Evolutionary conservation across 1,284 basidiomycete species (phyloP), one percentile per base, ranked within the genome.

Genomic region (Fomitiporia mediterranea): DNA sequence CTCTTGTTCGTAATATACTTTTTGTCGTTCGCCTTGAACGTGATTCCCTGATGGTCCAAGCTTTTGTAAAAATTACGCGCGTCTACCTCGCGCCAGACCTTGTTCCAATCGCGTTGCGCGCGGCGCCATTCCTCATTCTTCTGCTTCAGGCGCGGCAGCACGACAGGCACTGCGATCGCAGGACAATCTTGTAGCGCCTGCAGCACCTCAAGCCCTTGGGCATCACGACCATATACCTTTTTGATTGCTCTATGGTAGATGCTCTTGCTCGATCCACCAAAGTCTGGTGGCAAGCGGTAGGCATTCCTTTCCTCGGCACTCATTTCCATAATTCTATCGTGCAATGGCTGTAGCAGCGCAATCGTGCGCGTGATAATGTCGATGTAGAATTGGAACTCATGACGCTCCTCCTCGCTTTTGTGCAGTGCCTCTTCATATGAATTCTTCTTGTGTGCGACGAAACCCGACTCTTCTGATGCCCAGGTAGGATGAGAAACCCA

Each of bases 41-140:
- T 86, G 67, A 94, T 89, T 4, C 94, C 94, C 68, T 98, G 95
- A 68, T 98, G 94, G 69, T 99, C 97, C 57, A 98, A 82, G 42
- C 89, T 89, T 75, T 97, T 97, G 82, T 95, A 95, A 70, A 96
- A 98, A 75, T 98, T 98, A 72, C 94, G 92, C 56, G 87, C 88
- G 66, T 98, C 96, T 43, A 98, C 90, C 70, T 98, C 96, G 56
- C 94, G 81, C 97, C 97, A 99, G 21, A 95, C 94, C 60, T 91
- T 84, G 73, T 91, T 94, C 94, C 94, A 99, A 70, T 98, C 96
- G 52, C 95, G 81, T 71, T 97, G 91, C 23, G 90, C 86, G 34
- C 91, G 80, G 69, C 93, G 88, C 97, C 97, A 99, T 69, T 99
- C 97, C 63, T 98, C 94, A 69, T 98, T 92, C 72, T 97, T 98